Conservation (phyloP, 139 green algal genomes). For the Picochlorum sp. region DNA sequence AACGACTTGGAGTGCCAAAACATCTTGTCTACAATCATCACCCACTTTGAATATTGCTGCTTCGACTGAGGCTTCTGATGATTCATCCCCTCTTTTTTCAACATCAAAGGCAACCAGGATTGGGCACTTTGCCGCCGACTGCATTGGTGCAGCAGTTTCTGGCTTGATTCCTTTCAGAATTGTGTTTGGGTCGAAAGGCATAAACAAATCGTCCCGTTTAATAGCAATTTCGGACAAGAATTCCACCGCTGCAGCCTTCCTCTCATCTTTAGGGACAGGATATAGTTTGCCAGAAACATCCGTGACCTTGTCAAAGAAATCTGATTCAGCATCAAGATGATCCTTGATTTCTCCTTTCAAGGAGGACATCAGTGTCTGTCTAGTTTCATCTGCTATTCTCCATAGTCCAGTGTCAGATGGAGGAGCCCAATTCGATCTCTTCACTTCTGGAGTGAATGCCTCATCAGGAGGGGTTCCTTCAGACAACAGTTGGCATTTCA, state of each 20-base stretch:
- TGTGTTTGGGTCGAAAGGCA: slow-evolving; percentile 75
- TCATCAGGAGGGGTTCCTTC: slow-evolving; percentile 69
- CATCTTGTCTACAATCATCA: slow-evolving; percentile 93
- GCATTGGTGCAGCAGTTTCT: slow-evolving; percentile 68
- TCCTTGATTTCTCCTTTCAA: slow-evolving; percentile 34
- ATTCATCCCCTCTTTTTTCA: slow-evolving; percentile 14
- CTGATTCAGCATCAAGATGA: slow-evolving; percentile 58
- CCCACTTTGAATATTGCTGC: slow-evolving; percentile 93
- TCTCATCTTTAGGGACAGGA: slow-evolving; percentile 44
- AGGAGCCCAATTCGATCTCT: slow-evolving; percentile 71
- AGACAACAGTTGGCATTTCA: slow-evolving; percentile 76
- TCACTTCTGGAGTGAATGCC: slow-evolving; percentile 58
- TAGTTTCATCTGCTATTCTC: slow-evolving; percentile 50
- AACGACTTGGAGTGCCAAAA: slow-evolving; percentile 92
- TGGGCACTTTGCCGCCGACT: slow-evolving; percentile 61
- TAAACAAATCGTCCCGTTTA: slow-evolving; percentile 69
- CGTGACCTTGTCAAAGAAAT: slow-evolving; percentile 68
- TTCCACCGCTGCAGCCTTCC: slow-evolving; percentile 22
- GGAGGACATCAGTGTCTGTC: slow-evolving; percentile 26
- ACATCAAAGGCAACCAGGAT: slow-evolving; percentile 87
- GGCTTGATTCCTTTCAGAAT: slow-evolving; percentile 54
- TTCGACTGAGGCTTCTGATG: not conserved
- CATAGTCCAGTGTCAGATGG: slow-evolving; percentile 79
- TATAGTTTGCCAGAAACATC: slow-evolving; percentile 55
- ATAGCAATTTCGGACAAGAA: slow-evolving; percentile 23